Percentiles rank a stretch among this genome's conserved stretches.
phyloP scores from a whole-genome alignment of 495 filamentous ascomycete genomes.

The Aspergillus indologenus region DNA sequence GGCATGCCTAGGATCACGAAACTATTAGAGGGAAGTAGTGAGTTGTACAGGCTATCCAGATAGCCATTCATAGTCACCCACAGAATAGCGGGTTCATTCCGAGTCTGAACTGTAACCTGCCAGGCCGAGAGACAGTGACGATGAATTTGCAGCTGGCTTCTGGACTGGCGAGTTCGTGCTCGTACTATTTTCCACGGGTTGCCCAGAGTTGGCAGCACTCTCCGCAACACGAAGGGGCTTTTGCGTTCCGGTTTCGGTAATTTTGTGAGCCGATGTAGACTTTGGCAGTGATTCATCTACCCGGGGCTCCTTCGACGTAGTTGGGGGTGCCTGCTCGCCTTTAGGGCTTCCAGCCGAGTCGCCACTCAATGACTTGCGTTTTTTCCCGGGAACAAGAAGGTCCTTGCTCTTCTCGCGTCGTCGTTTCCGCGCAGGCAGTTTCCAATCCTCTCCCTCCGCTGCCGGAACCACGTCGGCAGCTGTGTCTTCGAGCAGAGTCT shows the following conservation, averaged over 20 bases:
- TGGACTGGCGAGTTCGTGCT: slow-evolving; percentile 1
- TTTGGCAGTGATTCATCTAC: background rate
- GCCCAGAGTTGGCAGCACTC: slow-evolving; percentile 1
- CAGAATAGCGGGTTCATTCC: slow-evolving; percentile 24
- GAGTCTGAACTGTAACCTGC: slow-evolving; percentile 45
- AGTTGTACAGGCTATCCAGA: background rate
- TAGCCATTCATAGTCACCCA: background rate
- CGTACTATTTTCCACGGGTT: slow-evolving; percentile 6
- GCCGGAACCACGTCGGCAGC: slow-evolving; percentile 33
- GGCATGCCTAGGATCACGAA: no score
- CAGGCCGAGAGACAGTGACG: slow-evolving; percentile 31
- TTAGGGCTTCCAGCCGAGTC: slow-evolving; percentile 8
- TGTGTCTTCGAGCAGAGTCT: slow-evolving; percentile 39
- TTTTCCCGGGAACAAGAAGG: slow-evolving; percentile 54
- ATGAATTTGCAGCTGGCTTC: slow-evolving; percentile 18
- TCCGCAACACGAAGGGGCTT: background rate
- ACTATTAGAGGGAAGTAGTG: background rate
- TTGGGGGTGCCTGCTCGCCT: slow-evolving; percentile 6
- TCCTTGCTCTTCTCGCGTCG: slow-evolving; percentile 57
- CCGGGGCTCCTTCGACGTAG: background rate
- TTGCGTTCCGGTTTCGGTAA: background rate
- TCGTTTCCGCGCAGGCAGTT: slow-evolving; percentile 53
- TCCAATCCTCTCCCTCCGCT: slow-evolving; percentile 52
- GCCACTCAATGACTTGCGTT: slow-evolving; percentile 44
- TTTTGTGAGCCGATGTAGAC: background rate